Evolutionary conservation across 371 early-diverging fungal genomes (phyloP).

Genomic region (Gilbertella persicaria): DNA sequence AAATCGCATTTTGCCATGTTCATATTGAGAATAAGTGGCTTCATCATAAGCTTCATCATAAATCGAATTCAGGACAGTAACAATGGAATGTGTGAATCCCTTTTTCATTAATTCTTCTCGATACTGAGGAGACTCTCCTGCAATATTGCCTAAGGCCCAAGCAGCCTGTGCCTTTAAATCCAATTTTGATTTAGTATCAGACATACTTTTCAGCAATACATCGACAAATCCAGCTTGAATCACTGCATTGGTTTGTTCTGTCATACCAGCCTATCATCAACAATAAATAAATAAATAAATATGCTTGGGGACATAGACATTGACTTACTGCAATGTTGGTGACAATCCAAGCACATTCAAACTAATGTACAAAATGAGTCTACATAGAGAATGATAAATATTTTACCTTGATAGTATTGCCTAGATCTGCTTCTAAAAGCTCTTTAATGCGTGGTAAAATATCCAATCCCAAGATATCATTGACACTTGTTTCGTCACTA

Average conservation of each 20-base stretch:
- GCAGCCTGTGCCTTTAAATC: conserved; percentile 49
- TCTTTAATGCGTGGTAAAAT: conserved; percentile 41
- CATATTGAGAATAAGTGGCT: neutral
- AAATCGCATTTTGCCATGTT: conserved; percentile 15
- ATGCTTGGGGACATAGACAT: neutral
- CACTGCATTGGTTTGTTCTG: conserved; percentile 48
- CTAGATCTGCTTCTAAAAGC: conserved; percentile 20
- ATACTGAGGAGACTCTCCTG: conserved; percentile 42
- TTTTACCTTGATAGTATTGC: conserved; percentile 32
- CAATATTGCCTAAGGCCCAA: conserved; percentile 55
- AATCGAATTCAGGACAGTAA: conserved; percentile 10
- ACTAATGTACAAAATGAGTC: conserved; percentile 32
- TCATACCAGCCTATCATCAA: conserved; percentile 53
- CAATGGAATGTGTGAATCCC: conserved; percentile 17
- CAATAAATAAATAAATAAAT: neutral
- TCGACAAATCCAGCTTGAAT: conserved; percentile 49
- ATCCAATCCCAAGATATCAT: conserved; percentile 36
- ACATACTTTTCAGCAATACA: conserved; percentile 30
- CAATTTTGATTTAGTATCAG: conserved; percentile 6
- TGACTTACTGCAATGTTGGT: conserved; percentile 62
- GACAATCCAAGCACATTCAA: conserved; percentile 63
- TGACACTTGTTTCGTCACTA: conserved; percentile 21
- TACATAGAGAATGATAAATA: neutral
- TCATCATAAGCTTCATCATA: conserved; percentile 16
- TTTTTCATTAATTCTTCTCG: conserved; percentile 36